Percentiles rank a stretch among this genome's conserved stretches.
Conservation (phyloP, 2,329 filamentous ascomycete species). For the Raffaelea albimanens region DNA sequence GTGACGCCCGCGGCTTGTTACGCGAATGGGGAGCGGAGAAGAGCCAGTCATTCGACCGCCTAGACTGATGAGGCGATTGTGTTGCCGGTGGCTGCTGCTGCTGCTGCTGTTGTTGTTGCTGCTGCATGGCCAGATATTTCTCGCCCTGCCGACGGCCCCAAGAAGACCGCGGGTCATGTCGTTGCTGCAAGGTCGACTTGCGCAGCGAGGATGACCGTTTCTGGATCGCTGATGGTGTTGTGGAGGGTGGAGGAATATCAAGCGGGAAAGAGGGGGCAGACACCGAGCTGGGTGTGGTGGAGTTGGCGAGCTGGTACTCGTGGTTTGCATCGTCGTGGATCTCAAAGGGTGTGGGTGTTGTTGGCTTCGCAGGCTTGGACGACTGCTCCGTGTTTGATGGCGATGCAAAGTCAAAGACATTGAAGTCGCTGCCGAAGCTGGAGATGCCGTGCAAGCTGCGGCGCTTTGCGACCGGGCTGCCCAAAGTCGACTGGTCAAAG, state of each 20-base stretch:
- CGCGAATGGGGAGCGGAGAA: conserved; percentile 46
- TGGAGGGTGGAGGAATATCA: conserved; percentile 31
- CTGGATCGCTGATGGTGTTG: conserved; percentile 45
- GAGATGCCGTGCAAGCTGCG: conserved; percentile 73
- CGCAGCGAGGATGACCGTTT: conserved; percentile 69
- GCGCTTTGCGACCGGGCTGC: conserved; percentile 84
- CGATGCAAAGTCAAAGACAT: conserved; percentile 56
- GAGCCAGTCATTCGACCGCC: conserved; percentile 10
- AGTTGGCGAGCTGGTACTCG: conserved; percentile 45
- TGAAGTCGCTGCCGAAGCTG: conserved; percentile 55
- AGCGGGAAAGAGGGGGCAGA: conserved; percentile 20
- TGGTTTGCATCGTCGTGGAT: conserved; percentile 28
- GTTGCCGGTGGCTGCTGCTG: neutral
- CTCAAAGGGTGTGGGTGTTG: conserved; percentile 39
- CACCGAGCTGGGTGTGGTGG: neutral
- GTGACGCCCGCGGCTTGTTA: conserved; percentile 62
- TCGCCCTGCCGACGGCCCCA: conserved; percentile 52
- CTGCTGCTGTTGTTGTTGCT: conserved; percentile 31
- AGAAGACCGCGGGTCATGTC: conserved; percentile 59
- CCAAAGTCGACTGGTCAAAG: conserved; percentile 65
- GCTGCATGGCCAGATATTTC: conserved; percentile 41
- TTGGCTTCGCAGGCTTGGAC: conserved; percentile 14
- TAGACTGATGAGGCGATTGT: conserved; percentile 4
- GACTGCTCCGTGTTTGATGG: conserved; percentile 14
- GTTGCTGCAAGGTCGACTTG: conserved; percentile 81